Evolutionary conservation across 352 stramenopile species (phyloP), one percentile per base, ranked within the genome.

Genomic region (Halophytophthora polymorphica): DNA sequence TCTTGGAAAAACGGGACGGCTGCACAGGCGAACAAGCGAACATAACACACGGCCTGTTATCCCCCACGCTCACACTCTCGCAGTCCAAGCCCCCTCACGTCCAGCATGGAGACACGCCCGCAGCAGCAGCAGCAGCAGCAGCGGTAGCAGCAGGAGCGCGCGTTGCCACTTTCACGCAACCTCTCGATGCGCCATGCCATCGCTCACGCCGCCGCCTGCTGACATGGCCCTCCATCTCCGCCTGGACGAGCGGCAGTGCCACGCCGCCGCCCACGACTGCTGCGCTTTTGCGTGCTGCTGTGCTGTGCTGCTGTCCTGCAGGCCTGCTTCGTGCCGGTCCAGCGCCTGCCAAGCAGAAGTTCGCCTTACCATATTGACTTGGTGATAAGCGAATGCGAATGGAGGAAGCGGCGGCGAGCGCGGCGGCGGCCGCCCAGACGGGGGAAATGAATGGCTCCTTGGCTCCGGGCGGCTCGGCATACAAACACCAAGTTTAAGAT

Each of bases 1-100:
- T 98, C 88, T 99, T 99, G 64, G 79, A 90, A 76, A 90, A 90
- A 71, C 83, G 83, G 71, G 79, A 88, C 69, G 83, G 83, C 83
- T 93, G 53, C 37, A 63, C 64, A 73, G 67, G 60, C 67, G 25
- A 31, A 71, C 65, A 64, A 72, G 46, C 66, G 70, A 45, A 79
- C 48, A 61, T 71, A 74, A 74, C 61, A 71, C 65, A 74, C 65
- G 65, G 61, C 65, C 64, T 73, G 64, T 73, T 58, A 71, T 58
- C 68, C 48, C 35, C 50, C 64, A 59, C 47, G 39, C 46, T 55
- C 53, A 17, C 17, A 21, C 19, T 23, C 34, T 8, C n/a, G 10
- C 3, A 19, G 21, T 12, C 18, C 22, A 11, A 10, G 19, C 28
- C 23, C 45, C n/a, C 13, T 5, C 2, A 15, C 4, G 5, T n/a